These are phyloP conservation scores for Podosphaera fusca DNA, from an alignment of 2,329 filamentous ascomycete genomes.

Conservation along the genomic window DNA sequence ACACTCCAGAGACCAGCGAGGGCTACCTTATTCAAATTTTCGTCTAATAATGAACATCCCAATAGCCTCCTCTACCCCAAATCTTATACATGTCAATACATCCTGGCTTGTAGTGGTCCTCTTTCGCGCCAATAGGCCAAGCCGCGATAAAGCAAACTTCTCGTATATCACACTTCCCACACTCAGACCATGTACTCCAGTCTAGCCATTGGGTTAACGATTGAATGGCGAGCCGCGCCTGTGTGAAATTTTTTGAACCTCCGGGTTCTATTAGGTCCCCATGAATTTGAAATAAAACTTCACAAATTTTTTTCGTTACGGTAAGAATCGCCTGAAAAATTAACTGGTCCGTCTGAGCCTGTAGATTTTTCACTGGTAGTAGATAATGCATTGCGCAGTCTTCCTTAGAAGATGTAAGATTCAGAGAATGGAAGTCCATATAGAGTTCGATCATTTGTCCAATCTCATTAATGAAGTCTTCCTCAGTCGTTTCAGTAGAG, in stretches of 20 bases:
- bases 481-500: conserved; percentile 3
- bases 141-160: conserved; percentile 39
- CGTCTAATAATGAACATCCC: not conserved
- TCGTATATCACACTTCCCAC: conserved; percentile 26
- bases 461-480: conserved; percentile 18
- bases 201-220: conserved; percentile 25
- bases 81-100: conserved; percentile 17
- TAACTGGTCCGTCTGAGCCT: conserved; percentile 22
- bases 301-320: conserved; percentile 21
- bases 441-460: conserved; percentile 20
- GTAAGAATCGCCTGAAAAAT: conserved; percentile 22
- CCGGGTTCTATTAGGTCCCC: conserved; percentile 3
- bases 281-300: conserved; percentile 10
- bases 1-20: no score
- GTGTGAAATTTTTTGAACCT: not conserved
- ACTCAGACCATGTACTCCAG: conserved; percentile 38
- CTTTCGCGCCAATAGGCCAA: conserved; percentile 32
- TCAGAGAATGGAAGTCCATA: conserved; percentile 21
- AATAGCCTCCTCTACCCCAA: conserved; percentile 3
- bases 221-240: conserved; percentile 4
- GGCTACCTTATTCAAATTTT: no score
- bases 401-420: conserved; percentile 19
- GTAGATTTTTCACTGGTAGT: conserved; percentile 10
- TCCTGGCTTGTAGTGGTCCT: conserved; percentile 28
- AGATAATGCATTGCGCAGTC: conserved; percentile 27